These are phyloP conservation scores for Umbelopsis sp. DNA, from an alignment of 192 early-diverging fungal species.

Conservation along the genomic window DNA sequence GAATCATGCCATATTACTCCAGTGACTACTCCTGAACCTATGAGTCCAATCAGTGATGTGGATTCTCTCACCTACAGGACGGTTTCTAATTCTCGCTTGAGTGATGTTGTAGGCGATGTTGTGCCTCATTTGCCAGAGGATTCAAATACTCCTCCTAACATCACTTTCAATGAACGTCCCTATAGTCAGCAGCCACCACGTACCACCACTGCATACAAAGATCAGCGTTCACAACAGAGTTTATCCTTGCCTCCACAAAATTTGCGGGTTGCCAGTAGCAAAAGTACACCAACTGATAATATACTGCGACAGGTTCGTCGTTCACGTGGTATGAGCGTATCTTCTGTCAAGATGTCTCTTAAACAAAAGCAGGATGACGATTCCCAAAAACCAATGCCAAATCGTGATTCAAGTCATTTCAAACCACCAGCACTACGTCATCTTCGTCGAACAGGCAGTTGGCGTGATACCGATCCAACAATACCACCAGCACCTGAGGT, in stretches of 20 bases:
- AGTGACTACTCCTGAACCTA: slow-evolving; percentile 21
- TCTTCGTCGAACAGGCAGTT: background rate
- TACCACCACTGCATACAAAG: background rate
- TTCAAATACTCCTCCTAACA: background rate
- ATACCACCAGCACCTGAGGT: slow-evolving; percentile 6
- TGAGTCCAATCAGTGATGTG: slow-evolving; percentile 19
- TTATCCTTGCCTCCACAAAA: slow-evolving; percentile 6
- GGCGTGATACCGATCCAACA: background rate
- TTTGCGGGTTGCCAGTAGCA: slow-evolving; percentile 19
- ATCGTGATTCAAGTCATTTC: slow-evolving; percentile 1
- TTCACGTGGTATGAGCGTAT: slow-evolving; percentile 36
- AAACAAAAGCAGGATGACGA: slow-evolving; percentile 21
- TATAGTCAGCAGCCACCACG: background rate
- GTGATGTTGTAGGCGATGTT: background rate
- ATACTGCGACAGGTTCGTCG: slow-evolving; percentile 9
- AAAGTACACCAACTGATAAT: slow-evolving; percentile 24
- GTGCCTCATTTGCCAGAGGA: background rate
- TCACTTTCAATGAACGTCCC: background rate
- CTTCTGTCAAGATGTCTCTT: slow-evolving; percentile 25
- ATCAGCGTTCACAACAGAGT: background rate
- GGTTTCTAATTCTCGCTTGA: background rate
- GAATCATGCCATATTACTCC: slow-evolving; percentile 21
- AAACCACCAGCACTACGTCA: background rate
- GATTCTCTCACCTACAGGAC: background rate
- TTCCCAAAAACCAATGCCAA: background rate